These are phyloP conservation scores for Naganishia liquefaciens DNA, from an alignment of 1,284 basidiomycete species.

Conservation along the genomic window DNA sequence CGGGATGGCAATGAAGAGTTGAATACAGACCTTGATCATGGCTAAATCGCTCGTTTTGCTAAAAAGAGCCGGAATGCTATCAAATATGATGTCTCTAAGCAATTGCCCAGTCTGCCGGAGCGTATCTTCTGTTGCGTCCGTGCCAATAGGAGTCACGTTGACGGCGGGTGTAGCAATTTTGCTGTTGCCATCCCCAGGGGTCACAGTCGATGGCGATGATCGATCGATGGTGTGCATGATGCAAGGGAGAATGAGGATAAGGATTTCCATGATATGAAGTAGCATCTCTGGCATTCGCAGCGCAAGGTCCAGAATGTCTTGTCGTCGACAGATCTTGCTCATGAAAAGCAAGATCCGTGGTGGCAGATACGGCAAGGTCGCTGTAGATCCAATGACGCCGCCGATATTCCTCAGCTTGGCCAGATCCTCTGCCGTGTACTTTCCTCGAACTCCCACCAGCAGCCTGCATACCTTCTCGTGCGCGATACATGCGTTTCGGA, in stretches of 20 bases:
- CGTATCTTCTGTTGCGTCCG: neutral
- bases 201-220: neutral
- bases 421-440: conserved; percentile 14
- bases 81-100: conserved; percentile 12
- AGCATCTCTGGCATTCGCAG: conserved; percentile 21
- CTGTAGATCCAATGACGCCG: conserved; percentile 16
- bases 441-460: conserved; percentile 17
- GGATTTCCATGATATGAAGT: conserved; percentile 29
- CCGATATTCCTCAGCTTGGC: conserved; percentile 18
- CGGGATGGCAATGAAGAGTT: conserved; percentile 29
- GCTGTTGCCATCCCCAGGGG: neutral
- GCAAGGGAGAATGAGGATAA: conserved; percentile 22
- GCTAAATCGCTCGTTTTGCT: conserved; percentile 31
- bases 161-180: conserved; percentile 19
- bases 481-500: conserved; percentile 19
- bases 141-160: conserved; percentile 1
- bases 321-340: conserved; percentile 10
- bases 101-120: conserved; percentile 22
- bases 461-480: conserved; percentile 17
- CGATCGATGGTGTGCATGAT: conserved; percentile 3
- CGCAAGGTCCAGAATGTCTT: conserved; percentile 11
- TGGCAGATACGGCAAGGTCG: conserved; percentile 27
- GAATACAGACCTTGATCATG: conserved; percentile 23
- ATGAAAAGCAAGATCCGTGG: conserved; percentile 29
- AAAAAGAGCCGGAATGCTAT: conserved; percentile 29